Evolutionary conservation across 768 basidiomycete genomes (phyloP), one percentile per base, ranked within the genome.

Genomic region (Cantharellus cinnabarinus): DNA sequence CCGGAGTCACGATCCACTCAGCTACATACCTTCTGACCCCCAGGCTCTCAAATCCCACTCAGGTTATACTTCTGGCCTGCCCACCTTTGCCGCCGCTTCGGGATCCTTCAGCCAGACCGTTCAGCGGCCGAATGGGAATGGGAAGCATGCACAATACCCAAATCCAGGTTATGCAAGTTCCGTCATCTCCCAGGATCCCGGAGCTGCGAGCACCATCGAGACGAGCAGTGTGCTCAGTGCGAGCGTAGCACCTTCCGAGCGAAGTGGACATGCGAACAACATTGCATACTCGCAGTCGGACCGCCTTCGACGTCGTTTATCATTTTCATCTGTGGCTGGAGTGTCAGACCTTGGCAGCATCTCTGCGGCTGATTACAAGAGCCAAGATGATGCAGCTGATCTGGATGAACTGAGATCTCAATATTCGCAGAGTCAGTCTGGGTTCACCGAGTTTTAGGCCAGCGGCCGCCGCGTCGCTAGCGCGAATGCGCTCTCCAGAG

Each of bases 31-130:
- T 2, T 89, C 89, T 3, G 95, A 98, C 67, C 87, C 83, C 34
- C 94, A 95, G 68, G 97, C 94, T 2, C 79, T 98, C 52, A 83
- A 90, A 58, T 98, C 94, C 2, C 95, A 99, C 70, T 93, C 94
- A 0, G 91, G 89, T 0, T 93, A 95, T 67, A 86, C 91, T 2
- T 90, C 91, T 5, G 88, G 89, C 35, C 73, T 94, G 39, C 91
- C 90, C 14, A 79, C 87, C 76, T 93, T 91, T 66, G 69, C 73
- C 14, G 76, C 79, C 56, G 72, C 77, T 38, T 76, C 76, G 63
- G 79, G 82, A 53, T 81, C 82, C 5, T 88, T 84, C 66, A 80
- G 83, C 52, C 75, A 81, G 54, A 78, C 78, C 7, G 71, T 80
- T 56, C 77, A 80, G 60, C 79, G 87, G 35, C 78, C 78, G 15